Conservation (phyloP, 768 basidiomycete genomes). For the Leccinum pellstonianum region DNA sequence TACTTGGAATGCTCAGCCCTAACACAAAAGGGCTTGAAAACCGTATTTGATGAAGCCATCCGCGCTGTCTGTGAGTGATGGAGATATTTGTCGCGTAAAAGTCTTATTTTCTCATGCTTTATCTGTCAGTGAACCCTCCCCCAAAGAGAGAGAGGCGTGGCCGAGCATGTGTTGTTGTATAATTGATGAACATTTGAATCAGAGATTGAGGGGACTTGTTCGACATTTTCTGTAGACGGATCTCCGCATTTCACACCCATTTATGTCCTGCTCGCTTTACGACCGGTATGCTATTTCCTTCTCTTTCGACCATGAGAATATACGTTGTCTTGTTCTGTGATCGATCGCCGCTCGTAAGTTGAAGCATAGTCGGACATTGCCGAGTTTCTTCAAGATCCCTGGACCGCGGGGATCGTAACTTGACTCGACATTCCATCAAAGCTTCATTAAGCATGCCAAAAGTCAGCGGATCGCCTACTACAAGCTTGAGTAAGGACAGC, state of each 20-base stretch:
- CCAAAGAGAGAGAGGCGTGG: constrained; percentile 52
- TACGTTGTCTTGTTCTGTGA: constrained; percentile 35
- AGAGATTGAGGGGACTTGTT: constrained; percentile 19
- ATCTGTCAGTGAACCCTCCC: constrained; percentile 68
- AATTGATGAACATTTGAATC: constrained; percentile 33
- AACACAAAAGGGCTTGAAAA: constrained; percentile 98
- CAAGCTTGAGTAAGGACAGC: constrained; percentile 2
- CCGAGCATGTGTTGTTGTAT: constrained; percentile 71
- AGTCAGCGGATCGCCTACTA: constrained; percentile 16
- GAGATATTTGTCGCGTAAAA: background rate
- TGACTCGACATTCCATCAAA: background rate
- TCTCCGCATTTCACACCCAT: constrained; percentile 55
- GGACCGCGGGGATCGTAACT: background rate
- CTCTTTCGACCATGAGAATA: constrained; percentile 34
- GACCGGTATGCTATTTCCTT: constrained; percentile 51
- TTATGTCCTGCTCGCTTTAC: constrained; percentile 70
- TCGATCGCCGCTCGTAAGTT: background rate
- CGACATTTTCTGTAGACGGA: constrained; percentile 32
- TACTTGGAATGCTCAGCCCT: constrained; percentile 95
- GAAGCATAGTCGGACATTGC: background rate
- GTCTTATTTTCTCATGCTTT: constrained; percentile 14
- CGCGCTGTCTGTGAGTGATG: constrained; percentile 82
- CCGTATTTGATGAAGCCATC: constrained; percentile 98
- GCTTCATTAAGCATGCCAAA: constrained; percentile 39
- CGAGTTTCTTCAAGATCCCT: background rate